Percentiles rank a stretch among this genome's conserved stretches.
Evolutionary conservation across 2,329 filamentous ascomycete species (phyloP).

Genomic region (Teratosphaeria epicoccoides): DNA sequence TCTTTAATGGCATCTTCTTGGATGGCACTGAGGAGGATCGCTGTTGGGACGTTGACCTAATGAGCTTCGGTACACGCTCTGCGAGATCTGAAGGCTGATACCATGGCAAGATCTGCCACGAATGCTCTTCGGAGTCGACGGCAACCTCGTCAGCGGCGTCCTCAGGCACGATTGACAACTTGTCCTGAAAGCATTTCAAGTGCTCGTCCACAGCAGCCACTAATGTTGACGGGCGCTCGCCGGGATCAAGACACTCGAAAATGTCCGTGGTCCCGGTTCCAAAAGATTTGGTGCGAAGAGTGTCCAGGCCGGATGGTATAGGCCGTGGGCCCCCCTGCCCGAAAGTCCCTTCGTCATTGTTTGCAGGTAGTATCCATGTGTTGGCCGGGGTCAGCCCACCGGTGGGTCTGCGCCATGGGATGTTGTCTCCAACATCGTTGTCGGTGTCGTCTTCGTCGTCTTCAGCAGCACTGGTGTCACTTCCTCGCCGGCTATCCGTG

Average conservation of each 20-base stretch:
- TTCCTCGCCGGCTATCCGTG: background rate
- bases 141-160: background rate
- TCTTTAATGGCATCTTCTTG: slow-evolving; percentile 4
- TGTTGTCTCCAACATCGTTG: background rate
- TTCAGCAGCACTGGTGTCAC: background rate
- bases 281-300: background rate
- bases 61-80: background rate
- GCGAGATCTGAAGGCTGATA: background rate
- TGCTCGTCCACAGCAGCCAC: slow-evolving; percentile 4
- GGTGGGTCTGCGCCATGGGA: background rate
- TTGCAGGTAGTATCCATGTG: background rate
- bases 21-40: slow-evolving; percentile 3
- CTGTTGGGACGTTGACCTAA: slow-evolving; percentile 1
- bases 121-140: background rate
- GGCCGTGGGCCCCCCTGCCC: background rate
- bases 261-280: background rate
- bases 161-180: background rate
- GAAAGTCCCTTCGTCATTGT: background rate
- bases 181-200: background rate
- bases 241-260: background rate
- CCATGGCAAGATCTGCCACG: background rate
- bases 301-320: too few relatives aligned
- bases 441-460: background rate
- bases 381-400: background rate
- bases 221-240: background rate